Conservation (phyloP, 2,329 filamentous ascomycete species). For the Fusarium poae region DNA sequence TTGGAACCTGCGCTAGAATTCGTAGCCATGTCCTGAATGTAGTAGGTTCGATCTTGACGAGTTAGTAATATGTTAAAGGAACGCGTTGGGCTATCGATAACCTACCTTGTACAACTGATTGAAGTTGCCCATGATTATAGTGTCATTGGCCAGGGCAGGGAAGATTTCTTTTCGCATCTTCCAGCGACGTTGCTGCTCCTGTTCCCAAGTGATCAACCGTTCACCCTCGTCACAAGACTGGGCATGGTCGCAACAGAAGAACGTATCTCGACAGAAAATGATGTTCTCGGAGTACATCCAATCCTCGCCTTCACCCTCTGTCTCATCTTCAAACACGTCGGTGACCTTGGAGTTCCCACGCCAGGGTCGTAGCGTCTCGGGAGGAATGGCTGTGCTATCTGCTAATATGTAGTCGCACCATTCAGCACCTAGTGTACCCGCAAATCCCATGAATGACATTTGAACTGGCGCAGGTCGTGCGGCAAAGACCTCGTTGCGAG, state of each 20-base stretch:
- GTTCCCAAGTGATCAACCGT: constrained; percentile 79
- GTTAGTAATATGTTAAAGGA: constrained; percentile 15
- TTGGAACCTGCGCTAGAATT: constrained; percentile 86
- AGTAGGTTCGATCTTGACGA: constrained; percentile 87
- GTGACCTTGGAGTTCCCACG: constrained; percentile 80
- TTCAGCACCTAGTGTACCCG: constrained; percentile 93
- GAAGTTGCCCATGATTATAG: constrained; percentile 95
- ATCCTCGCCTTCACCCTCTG: constrained; percentile 75
- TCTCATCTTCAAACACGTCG: constrained; percentile 76
- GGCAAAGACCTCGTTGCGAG: constrained; percentile 97
- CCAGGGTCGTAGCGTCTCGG: constrained; percentile 82
- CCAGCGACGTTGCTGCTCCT: constrained; percentile 87
- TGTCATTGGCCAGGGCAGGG: constrained; percentile 82
- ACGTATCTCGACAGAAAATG: constrained; percentile 92
- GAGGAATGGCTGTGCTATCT: constrained; percentile 87
- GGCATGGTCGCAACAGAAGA: constrained; percentile 97
- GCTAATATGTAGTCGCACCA: constrained; percentile 99
- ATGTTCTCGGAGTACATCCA: constrained; percentile 99
- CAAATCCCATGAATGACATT: constrained; percentile 99
- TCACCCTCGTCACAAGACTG: constrained; percentile 85
- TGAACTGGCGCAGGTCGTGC: constrained; percentile 94
- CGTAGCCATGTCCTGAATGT: constrained; percentile 96
- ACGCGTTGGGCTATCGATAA: not conserved
- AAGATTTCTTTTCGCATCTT: constrained; percentile 94
- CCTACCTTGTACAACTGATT: constrained; percentile 97